phyloP scores from a whole-genome alignment of 306 rosid genomes.

The Luffa acutangula region DNA sequence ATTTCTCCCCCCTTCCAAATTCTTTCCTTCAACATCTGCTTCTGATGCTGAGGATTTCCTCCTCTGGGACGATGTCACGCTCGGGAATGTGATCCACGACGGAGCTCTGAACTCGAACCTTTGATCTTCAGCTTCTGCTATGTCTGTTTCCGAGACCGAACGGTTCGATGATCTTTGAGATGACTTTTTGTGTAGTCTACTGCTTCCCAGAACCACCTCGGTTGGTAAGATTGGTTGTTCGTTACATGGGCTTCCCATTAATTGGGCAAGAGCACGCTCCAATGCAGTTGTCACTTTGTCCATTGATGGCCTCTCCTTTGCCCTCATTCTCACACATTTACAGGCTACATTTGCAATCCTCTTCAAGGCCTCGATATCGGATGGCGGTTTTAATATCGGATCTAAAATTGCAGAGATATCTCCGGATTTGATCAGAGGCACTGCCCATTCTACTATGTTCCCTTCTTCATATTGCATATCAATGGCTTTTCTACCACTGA shows the following conservation, averaged over 20 bases:
- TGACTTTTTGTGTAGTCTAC: slow-evolving; percentile 75
- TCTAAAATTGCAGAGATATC: slow-evolving; percentile 48
- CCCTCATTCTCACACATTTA: slow-evolving; percentile 93
- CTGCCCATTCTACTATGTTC: slow-evolving; percentile 95
- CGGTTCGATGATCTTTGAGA: slow-evolving; percentile 80
- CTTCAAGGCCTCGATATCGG: slow-evolving; percentile 67
- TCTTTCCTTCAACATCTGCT: slow-evolving; percentile 69
- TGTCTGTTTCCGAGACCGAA: slow-evolving; percentile 66
- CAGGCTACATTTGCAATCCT: slow-evolving; percentile 90
- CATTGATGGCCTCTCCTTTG: slow-evolving; percentile 95
- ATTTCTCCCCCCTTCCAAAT: slow-evolving; percentile 42
- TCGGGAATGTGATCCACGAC: slow-evolving; percentile 91
- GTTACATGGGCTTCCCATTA: slow-evolving; percentile 87
- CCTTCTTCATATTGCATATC: slow-evolving; percentile 87
- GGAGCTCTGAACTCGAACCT: slow-evolving; percentile 87
- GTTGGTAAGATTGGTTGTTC: slow-evolving; percentile 95
- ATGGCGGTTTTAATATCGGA: slow-evolving; percentile 59
- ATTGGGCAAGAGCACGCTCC: slow-evolving; percentile 69
- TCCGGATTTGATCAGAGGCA: slow-evolving; percentile 67
- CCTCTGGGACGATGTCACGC: slow-evolving; percentile 94
- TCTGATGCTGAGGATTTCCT: slow-evolving; percentile 86
- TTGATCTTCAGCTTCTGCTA: slow-evolving; percentile 66
- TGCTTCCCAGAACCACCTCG: slow-evolving; percentile 86
- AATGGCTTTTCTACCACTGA: slow-evolving; percentile 91
- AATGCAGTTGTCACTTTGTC: slow-evolving; percentile 90